Percentiles rank a stretch among this genome's conserved stretches.
Evolutionary conservation across 176 grass and related monocot species (phyloP).

Genomic region (Neostapfia colusana): DNA sequence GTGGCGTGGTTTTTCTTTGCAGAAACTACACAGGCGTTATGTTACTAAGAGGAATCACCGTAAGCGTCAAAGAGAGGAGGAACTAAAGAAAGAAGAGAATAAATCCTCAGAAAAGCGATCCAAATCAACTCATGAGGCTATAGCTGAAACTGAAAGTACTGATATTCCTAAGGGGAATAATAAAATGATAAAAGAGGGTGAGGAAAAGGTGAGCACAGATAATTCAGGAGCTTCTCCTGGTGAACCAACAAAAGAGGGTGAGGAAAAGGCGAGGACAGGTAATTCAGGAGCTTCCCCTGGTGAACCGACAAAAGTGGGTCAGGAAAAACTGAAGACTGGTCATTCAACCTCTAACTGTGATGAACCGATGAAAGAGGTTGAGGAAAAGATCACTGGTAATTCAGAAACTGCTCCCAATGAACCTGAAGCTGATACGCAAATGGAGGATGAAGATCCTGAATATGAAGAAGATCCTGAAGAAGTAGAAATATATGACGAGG

Average conservation of each 20-base stretch:
- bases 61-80: slow-evolving; percentile 90
- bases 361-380: slow-evolving; percentile 1
- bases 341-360: slow-evolving; percentile 6
- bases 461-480: slow-evolving; percentile 84
- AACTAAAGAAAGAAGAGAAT: slow-evolving; percentile 67
- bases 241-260: slow-evolving; percentile 34
- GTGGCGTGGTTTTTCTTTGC: slow-evolving; percentile 18
- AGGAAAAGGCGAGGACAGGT: slow-evolving; percentile 39
- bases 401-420: slow-evolving; percentile 13
- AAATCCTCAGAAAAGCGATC: slow-evolving; percentile 54
- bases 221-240: slow-evolving; percentile 29
- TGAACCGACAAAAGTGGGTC: slow-evolving; percentile 33
- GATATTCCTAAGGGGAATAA: slow-evolving; percentile 37
- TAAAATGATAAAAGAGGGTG: slow-evolving; percentile 51
- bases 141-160: slow-evolving; percentile 30
- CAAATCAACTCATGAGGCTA: slow-evolving; percentile 52
- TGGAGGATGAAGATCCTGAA: slow-evolving; percentile 65
- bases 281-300: slow-evolving; percentile 30
- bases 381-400: slow-evolving; percentile 24
- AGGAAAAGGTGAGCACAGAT: slow-evolving; percentile 41
- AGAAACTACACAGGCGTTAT: slow-evolving; percentile 71
- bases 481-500: slow-evolving; percentile 70
- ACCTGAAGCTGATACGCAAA: slow-evolving; percentile 43
- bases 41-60: slow-evolving; percentile 63
- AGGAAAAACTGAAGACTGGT: slow-evolving; percentile 24